A percentile compares a stretch with the other conserved stretches of the same genome.
Evolutionary conservation across 331 rosid species (phyloP).

Genomic region (Arachis monticola): DNA sequence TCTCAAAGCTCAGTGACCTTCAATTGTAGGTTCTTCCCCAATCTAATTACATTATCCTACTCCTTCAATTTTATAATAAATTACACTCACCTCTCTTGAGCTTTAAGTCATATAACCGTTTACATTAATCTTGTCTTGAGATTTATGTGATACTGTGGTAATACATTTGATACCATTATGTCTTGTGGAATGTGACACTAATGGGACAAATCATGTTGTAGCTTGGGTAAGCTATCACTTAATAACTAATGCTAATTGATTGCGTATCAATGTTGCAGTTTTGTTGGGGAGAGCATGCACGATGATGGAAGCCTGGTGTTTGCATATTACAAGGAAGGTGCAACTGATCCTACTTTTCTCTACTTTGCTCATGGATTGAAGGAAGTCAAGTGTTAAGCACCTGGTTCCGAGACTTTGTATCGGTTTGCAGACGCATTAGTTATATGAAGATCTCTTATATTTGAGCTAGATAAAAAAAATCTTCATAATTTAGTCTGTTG

Average conservation of each 20-base stretch:
- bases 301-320: constrained; percentile 76
- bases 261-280: constrained; percentile 53
- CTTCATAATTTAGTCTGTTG: neutral
- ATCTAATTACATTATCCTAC: neutral
- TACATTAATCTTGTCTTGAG: too few species aligned
- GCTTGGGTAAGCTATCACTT: too few species aligned
- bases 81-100: too few species aligned
- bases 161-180: too few species aligned
- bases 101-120: too few species aligned
- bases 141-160: too few species aligned
- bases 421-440: neutral
- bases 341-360: constrained; percentile 84
- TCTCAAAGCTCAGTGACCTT: constrained; percentile 74
- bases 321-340: constrained; percentile 96
- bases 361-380: constrained; percentile 77
- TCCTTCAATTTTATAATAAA: neutral
- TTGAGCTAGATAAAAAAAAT: constrained; percentile 3
- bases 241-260: constrained; percentile 14
- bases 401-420: neutral
- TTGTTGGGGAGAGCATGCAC: constrained; percentile 93
- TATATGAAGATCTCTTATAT: too few species aligned
- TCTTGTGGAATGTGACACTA: too few species aligned
- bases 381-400: constrained; percentile 85
- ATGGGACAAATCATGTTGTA: too few species aligned
- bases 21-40: constrained; percentile 65